Percentiles rank a stretch among this genome's conserved stretches.
phyloP scores from a whole-genome alignment of 2,329 filamentous ascomycete species.

The Ciborinia camelliae region DNA sequence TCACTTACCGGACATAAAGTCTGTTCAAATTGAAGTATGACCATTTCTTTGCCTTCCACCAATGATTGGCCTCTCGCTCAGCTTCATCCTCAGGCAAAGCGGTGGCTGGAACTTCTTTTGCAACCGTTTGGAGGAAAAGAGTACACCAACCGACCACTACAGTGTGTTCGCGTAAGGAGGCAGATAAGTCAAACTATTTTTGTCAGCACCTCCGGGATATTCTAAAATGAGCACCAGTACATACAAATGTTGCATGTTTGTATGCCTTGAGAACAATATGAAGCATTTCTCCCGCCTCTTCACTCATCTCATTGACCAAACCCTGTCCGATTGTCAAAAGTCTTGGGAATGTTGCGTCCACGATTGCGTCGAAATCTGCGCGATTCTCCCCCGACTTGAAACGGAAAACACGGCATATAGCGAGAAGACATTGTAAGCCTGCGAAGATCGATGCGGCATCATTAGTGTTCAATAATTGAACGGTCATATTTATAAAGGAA shows the following conservation, averaged over 20 bases:
- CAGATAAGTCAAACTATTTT: conserved; percentile 76
- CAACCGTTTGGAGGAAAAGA: conserved; percentile 85
- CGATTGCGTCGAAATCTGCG: conserved; percentile 89
- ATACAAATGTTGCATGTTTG: conserved; percentile 95
- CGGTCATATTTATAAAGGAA: conserved; percentile 86
- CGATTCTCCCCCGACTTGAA: conserved; percentile 83
- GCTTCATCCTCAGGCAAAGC: conserved; percentile 75
- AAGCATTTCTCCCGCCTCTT: conserved; percentile 96
- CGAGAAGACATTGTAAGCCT: conserved; percentile 87
- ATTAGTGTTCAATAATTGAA: conserved; percentile 83
- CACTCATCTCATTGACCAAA: conserved; percentile 82
- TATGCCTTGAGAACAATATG: conserved; percentile 93
- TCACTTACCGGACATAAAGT: conserved; percentile 77
- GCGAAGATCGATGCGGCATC: conserved; percentile 85
- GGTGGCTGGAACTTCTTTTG: conserved; percentile 75
- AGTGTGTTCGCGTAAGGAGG: conserved; percentile 72
- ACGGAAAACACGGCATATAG: conserved; percentile 91
- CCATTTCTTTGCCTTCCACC: conserved; percentile 99
- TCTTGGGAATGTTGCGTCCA: conserved; percentile 85
- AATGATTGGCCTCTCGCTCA: conserved; percentile 90
- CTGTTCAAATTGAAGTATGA: conserved; percentile 96
- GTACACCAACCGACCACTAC: conserved; percentile 95
- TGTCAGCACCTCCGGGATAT: conserved; percentile 35
- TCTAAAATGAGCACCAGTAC: conserved; percentile 38
- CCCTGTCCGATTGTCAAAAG: conserved; percentile 83